Base-by-base conservation (phyloP, 805 yeast genomes). In the Spathaspora gorwiae region DNA sequence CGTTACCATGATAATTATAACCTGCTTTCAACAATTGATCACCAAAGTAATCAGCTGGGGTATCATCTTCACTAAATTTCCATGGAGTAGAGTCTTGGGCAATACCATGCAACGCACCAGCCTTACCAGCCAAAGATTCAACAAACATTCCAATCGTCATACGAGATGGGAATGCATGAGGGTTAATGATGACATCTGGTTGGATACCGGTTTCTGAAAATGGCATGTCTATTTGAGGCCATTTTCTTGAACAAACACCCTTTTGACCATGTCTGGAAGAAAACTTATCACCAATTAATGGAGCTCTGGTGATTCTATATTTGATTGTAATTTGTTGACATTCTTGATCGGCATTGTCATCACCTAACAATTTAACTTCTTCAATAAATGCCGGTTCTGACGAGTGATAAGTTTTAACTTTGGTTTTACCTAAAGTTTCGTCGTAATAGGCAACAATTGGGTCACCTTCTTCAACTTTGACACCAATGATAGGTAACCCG, bases 71-170 rank as follows among this genome's bases (percentile, higher is more conserved):
- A 58, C 80, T 79, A 66, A 92, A 94, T 54, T 78, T 83, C 96
- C 97, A 94, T 39, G 99, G 99, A 0, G 99, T 92, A 37, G 95
- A 81, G 61, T 94, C 98, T 60, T 92, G 98, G 1, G 98, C 95
- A 62, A 90, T 84, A 60, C 99, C 99, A 56, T 94, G 99, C 58
- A 94, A 72, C 6, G 97, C 96, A 65, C 99, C 99, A 5, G 98
- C 94, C 68, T 94, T 94, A 61, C 99, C 99, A n/a, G 99, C 98
- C 46, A 94, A 70, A 44, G 95, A 86, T 70, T 94, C 99, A 40
- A 94, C 97, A 70, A 94, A 94, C 98, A 94, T 94, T 74, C 99
- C 99, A 68, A 94, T 92, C 10, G 99, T 94, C 99, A 94, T 94
- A 76, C 99, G 94, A 40, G 98, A 92, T 56, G 99, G 99, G 92